Base-by-base conservation (phyloP, 208 protist genomes). In the Trypanosoma scelopori region DNA sequence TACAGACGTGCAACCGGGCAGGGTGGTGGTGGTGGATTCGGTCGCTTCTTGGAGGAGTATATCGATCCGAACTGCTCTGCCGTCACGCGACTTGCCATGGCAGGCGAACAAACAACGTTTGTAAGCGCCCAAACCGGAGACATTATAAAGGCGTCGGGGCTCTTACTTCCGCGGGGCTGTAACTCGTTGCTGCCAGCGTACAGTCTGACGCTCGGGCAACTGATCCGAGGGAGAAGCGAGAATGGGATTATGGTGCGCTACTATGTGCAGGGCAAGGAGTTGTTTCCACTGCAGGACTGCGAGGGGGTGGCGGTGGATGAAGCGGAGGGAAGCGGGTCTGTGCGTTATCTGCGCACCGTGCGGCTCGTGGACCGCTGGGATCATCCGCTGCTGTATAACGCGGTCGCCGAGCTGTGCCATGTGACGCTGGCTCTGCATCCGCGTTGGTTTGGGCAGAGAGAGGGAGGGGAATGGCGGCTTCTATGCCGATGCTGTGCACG, bases 181-280 rank as follows among this genome's bases (percentile, higher is more conserved):
- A 7, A 27, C 18, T 27, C 32, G n/a, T 13, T 65, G 7, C 59
- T 94, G 15, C 83, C 88, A 1, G 81, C 88, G 12, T 84, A 84
- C 61, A 69, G 67, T 55, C 66, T 94, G 48, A 94, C 88, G 3
- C 53, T 92, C n/a, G 88, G 88, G 2, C 88, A 94, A 70, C 58
- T 68, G 35, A 60, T 94, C 43, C 55, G 41, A 51, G 39, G 56
- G 18, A 41, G 25, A 9, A 51, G 13, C 3, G 41, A 71, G 32
- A 12, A 48, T 32, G 58, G 27, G 58, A 6, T 22, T 22, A 30
- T 50, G 46, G 45, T 9, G 5, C 69, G 42, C 0, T 83, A 77
- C 62, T 94, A 92, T 65, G 88, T 94, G 51, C 64, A 62, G 28
- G 35, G 60, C 9, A 94, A 94, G 65, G 58, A 69, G 22, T 42